Conservation (phyloP, 1,139 yeast genomes). For the Debaryomyces sp. region DNA sequence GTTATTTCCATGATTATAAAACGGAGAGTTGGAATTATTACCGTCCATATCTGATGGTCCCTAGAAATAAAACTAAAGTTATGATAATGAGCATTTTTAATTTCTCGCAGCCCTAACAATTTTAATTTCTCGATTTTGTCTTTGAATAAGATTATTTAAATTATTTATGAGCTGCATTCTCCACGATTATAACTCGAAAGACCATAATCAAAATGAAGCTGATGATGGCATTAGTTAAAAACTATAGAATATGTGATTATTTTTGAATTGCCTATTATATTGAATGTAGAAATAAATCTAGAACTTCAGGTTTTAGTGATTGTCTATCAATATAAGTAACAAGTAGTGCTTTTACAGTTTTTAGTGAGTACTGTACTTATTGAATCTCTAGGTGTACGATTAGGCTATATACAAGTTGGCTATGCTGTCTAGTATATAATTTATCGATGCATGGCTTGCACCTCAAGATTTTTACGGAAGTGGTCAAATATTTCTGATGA, state of each 20-base stretch:
- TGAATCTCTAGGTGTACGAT: neutral
- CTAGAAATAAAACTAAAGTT: neutral
- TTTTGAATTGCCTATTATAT: too few relatives aligned
- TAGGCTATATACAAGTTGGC: neutral
- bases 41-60: constrained; percentile 6
- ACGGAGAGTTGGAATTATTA: constrained; percentile 5
- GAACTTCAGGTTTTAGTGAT: neutral
- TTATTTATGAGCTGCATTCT: neutral
- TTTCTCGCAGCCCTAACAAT: neutral
- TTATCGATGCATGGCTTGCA: neutral
- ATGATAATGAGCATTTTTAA: too few relatives aligned
- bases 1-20: constrained; percentile 25
- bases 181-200: neutral
- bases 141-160: neutral
- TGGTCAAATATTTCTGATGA: neutral
- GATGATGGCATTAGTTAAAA: too few relatives aligned
- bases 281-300: too few relatives aligned
- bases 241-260: too few relatives aligned
- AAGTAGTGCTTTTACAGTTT: neutral
- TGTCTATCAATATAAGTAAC: neutral
- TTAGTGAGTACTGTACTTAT: neutral
- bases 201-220: too few relatives aligned
- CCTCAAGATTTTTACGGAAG: neutral
- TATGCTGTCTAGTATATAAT: neutral
- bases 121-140: neutral